Evolutionary conservation across 192 early-diverging fungal genomes (phyloP).

Genomic region (Umbelopsis ramanniana): DNA sequence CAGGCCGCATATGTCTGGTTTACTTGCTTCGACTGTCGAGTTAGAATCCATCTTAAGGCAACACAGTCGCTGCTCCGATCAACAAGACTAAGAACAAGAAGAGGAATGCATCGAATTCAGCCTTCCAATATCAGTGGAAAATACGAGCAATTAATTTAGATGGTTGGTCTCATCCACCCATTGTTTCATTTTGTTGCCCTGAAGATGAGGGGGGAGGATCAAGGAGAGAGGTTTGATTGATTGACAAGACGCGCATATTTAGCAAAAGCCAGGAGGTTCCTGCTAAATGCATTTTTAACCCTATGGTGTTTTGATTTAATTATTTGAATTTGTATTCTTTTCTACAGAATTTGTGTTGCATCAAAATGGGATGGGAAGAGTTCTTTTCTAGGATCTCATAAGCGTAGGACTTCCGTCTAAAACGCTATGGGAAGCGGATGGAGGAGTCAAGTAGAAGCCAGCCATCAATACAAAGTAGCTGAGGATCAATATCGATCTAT

Average conservation of each 20-base stretch:
- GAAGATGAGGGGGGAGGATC: too few species aligned
- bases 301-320: too few species aligned
- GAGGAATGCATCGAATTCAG: background rate
- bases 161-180: background rate
- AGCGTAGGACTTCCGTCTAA: slow-evolving; percentile 22
- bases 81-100: slow-evolving; percentile 3
- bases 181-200: background rate
- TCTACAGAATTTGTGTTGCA: background rate
- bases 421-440: slow-evolving; percentile 32
- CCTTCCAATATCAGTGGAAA: too few species aligned
- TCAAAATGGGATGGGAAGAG: background rate
- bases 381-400: slow-evolving; percentile 1
- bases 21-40: background rate
- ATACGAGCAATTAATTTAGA: too few species aligned
- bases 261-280: background rate
- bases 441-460: slow-evolving; percentile 78
- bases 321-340: background rate
- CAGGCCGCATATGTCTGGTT: slow-evolving; percentile 7
- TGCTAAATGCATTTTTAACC: background rate
- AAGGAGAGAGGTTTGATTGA: background rate
- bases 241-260: slow-evolving; percentile 16
- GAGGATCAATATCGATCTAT: slow-evolving; percentile 74
- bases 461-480: slow-evolving; percentile 84
- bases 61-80: background rate
- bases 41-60: background rate